A percentile compares a stretch with the other conserved stretches of the same genome.
Conservation (phyloP, 2,329 filamentous ascomycete species). For the Nigrospora oryzae region DNA sequence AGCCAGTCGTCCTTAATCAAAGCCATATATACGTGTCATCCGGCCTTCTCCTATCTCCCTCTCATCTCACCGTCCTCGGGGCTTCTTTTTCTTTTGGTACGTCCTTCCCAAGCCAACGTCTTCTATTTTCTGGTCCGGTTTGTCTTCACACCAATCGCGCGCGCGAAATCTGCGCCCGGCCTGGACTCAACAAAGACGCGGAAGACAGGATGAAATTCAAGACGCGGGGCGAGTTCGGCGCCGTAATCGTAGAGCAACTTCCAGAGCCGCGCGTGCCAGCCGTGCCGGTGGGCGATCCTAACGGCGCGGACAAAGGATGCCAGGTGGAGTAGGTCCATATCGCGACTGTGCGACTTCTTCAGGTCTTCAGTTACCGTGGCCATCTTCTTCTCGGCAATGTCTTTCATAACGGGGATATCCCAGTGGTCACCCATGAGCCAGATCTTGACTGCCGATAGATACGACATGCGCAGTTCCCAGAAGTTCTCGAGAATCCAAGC, state of each 20-base stretch:
- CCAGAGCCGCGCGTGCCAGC: background rate
- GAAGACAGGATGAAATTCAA: background rate
- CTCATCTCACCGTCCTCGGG: no score
- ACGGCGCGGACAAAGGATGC: background rate
- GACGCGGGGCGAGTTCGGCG: background rate
- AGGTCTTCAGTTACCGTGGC: background rate
- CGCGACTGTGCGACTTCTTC: background rate
- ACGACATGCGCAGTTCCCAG: background rate
- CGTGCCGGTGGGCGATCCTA: background rate
- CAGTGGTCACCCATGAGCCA: background rate
- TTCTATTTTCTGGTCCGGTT: no score
- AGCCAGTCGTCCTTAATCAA: no score
- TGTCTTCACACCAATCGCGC: background rate
- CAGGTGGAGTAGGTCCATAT: background rate
- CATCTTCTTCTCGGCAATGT: background rate
- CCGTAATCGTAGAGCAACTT: background rate
- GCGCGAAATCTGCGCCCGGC: background rate
- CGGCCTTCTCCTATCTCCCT: no score
- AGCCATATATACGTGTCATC: no score
- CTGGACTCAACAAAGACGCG: background rate
- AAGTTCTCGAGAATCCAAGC: background rate
- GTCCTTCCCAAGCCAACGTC: no score
- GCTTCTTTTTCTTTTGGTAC: no score
- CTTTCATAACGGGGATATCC: background rate
- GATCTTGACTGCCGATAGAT: background rate